phyloP scores from a whole-genome alignment of 2,329 filamentous ascomycete genomes.

The Thielaviopsis ethacetica region DNA sequence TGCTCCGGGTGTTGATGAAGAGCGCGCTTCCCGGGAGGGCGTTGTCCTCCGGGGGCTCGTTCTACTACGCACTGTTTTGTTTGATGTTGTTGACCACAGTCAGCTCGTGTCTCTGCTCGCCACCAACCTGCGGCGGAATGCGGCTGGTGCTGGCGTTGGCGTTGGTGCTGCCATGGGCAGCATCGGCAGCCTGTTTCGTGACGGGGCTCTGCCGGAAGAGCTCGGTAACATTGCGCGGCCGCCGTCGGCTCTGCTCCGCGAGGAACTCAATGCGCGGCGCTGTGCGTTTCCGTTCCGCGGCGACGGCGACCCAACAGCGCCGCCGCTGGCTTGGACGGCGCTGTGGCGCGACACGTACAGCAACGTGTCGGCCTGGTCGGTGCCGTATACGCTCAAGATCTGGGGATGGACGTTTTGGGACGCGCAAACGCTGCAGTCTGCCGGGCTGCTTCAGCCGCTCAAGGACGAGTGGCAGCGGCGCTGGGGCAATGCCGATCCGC shows the following conservation, averaged over 20 bases:
- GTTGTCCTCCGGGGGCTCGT: conserved; percentile 5
- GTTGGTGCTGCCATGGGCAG: background rate
- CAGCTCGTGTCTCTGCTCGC: background rate
- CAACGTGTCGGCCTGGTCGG: conserved; percentile 4
- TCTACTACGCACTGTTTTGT: conserved; percentile 4
- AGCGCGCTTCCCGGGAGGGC: background rate
- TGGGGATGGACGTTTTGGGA: conserved; percentile 12
- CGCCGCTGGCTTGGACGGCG: conserved; percentile 7
- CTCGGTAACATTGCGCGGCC: conserved; percentile 1
- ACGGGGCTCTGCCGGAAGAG: background rate
- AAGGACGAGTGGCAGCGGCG: conserved; percentile 6
- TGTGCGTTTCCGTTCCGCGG: conserved; percentile 7
- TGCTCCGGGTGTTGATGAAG: background rate
- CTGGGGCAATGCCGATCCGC: conserved; percentile 5
- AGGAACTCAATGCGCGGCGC: background rate
- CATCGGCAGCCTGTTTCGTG: background rate
- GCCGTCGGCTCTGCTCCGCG: background rate
- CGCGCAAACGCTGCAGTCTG: background rate
- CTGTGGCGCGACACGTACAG: conserved; percentile 10
- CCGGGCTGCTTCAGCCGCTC: conserved; percentile 2
- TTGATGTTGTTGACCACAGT: background rate
- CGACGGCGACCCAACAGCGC: background rate
- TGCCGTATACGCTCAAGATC: conserved; percentile 9
- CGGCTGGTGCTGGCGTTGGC: background rate
- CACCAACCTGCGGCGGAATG: background rate